Conservation (phyloP, 1,284 basidiomycete genomes). For the Singerocomus inundabilis region DNA sequence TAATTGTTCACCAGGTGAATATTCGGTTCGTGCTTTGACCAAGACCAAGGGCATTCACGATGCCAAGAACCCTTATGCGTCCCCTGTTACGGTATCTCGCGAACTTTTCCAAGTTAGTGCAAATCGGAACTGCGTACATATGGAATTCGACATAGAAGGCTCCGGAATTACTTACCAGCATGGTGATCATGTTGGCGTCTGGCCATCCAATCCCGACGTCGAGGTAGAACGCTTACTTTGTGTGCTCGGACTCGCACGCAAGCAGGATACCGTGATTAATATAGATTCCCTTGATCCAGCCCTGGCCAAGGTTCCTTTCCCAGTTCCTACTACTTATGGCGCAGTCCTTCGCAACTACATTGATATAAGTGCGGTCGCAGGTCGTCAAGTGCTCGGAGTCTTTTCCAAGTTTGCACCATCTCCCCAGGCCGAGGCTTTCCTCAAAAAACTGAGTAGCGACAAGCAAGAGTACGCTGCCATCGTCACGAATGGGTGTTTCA, state of each 20-base stretch:
- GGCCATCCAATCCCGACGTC: slow-evolving; percentile 92
- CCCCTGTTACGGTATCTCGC: slow-evolving; percentile 73
- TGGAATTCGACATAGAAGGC: slow-evolving; percentile 93
- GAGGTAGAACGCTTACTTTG: slow-evolving; percentile 90
- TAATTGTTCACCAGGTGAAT: slow-evolving; percentile 57
- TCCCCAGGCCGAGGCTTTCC: slow-evolving; percentile 69
- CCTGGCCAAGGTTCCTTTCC: slow-evolving; percentile 98
- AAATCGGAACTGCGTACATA: slow-evolving; percentile 92
- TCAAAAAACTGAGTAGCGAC: slow-evolving; percentile 81
- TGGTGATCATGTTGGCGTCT: slow-evolving; percentile 96
- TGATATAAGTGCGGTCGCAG: slow-evolving; percentile 90
- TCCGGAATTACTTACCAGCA: slow-evolving; percentile 99
- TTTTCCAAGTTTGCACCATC: slow-evolving; percentile 89
- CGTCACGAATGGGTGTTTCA: slow-evolving; percentile 81
- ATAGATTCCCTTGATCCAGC: slow-evolving; percentile 97
- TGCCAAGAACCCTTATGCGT: slow-evolving; percentile 94
- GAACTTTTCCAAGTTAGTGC: slow-evolving; percentile 81
- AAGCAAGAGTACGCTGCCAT: slow-evolving; percentile 83
- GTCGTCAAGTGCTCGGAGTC: slow-evolving; percentile 88
- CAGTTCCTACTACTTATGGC: slow-evolving; percentile 92
- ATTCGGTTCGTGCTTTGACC: slow-evolving; percentile 86
- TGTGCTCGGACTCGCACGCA: slow-evolving; percentile 79
- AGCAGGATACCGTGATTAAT: slow-evolving; percentile 80
- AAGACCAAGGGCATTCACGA: slow-evolving; percentile 93
- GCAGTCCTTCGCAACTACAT: slow-evolving; percentile 96